Percentiles rank a stretch among this genome's conserved stretches.
phyloP scores from a whole-genome alignment of 805 yeast genomes.

The Candida koratica region DNA sequence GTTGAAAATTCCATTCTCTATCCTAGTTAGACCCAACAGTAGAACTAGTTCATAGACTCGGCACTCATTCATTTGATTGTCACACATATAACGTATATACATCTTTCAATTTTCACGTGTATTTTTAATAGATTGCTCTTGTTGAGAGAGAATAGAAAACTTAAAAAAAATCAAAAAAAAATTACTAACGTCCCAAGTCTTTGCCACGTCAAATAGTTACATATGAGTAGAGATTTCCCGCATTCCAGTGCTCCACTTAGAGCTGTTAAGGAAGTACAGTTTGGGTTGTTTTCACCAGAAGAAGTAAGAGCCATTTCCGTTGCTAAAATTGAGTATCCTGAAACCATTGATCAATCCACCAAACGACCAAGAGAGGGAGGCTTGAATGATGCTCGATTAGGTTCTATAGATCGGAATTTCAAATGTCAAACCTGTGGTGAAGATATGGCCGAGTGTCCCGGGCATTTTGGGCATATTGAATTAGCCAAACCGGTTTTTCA shows the following conservation, averaged over 20 bases:
- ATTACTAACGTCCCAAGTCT: slow-evolving; percentile 12
- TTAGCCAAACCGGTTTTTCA: slow-evolving; percentile 98
- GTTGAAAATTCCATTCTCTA: slow-evolving; percentile 4
- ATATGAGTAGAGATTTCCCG: slow-evolving; percentile 59
- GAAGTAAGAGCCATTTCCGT: slow-evolving; percentile 94
- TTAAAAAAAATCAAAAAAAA: slow-evolving; percentile 8
- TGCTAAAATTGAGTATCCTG: slow-evolving; percentile 97
- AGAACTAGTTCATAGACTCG: slow-evolving; percentile 8
- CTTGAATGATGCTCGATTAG: slow-evolving; percentile 92
- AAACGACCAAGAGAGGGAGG: slow-evolving; percentile 96
- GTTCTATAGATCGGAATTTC: slow-evolving; percentile 94
- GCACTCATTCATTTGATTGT: slow-evolving; percentile 36
- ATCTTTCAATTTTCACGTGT: slow-evolving; percentile 8
- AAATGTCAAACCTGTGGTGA: slow-evolving; percentile 99
- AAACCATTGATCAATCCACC: slow-evolving; percentile 98
- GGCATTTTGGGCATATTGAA: slow-evolving; percentile 98
- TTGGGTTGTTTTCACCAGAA: slow-evolving; percentile 96
- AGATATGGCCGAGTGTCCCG: slow-evolving; percentile 99
- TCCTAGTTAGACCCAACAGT: slow-evolving; percentile 6
- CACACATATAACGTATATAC: slow-evolving; percentile 1
- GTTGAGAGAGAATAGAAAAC: slow-evolving; percentile 6
- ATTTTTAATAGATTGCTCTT: slow-evolving; percentile 11
- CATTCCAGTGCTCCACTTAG: slow-evolving; percentile 98
- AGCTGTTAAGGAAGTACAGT: slow-evolving; percentile 96
- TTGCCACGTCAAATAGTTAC: slow-evolving; percentile 6